Evolutionary conservation across 306 rosid genomes (phyloP).

Genomic region (Senna tora): DNA sequence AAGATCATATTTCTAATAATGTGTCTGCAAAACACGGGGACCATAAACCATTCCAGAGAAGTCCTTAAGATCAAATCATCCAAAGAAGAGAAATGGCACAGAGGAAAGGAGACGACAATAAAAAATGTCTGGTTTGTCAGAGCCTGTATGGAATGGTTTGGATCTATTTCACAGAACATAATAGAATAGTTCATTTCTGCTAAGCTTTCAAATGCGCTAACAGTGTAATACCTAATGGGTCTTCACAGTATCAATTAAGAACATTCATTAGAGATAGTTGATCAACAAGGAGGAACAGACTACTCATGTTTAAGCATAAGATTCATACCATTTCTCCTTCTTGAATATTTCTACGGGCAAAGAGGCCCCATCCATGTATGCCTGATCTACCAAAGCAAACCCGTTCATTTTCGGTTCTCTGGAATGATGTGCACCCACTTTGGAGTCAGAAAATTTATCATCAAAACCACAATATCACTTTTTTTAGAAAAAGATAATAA

Average conservation of each 20-base stretch:
- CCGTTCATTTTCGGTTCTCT: slow-evolving; percentile 90
- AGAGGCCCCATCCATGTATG: slow-evolving; percentile 99
- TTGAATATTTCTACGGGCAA: slow-evolving; percentile 89
- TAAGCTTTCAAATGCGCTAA: slow-evolving; percentile 2
- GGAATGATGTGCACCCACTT: slow-evolving; percentile 44
- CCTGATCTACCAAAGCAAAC: slow-evolving; percentile 99
- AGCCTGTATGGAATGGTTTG: slow-evolving; percentile 5
- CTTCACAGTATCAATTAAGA: slow-evolving; percentile 7
- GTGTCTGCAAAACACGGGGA: slow-evolving; percentile 8
- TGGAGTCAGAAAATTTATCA: slow-evolving; percentile 42
- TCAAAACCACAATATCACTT: slow-evolving; percentile 22
- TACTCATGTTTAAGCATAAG: slow-evolving; percentile 14
- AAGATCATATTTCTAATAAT: slow-evolving; percentile 23
- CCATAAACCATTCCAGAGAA: slow-evolving; percentile 17
- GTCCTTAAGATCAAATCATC: slow-evolving; percentile 25
- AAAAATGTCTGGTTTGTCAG: neutral
- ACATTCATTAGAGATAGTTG: slow-evolving; percentile 2
- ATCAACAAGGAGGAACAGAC: slow-evolving; percentile 14
- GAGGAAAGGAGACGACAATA: slow-evolving; percentile 4
- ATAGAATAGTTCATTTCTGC: slow-evolving; percentile 7
- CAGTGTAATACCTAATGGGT: slow-evolving; percentile 26
- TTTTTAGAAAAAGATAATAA: slow-evolving; percentile 35
- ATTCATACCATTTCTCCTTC: slow-evolving; percentile 97
- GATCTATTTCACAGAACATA: slow-evolving; percentile 5
- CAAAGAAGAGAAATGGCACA: neutral